phyloP scores from a whole-genome alignment of 1,284 basidiomycete genomes.

The Phaffia rhodozyma region DNA sequence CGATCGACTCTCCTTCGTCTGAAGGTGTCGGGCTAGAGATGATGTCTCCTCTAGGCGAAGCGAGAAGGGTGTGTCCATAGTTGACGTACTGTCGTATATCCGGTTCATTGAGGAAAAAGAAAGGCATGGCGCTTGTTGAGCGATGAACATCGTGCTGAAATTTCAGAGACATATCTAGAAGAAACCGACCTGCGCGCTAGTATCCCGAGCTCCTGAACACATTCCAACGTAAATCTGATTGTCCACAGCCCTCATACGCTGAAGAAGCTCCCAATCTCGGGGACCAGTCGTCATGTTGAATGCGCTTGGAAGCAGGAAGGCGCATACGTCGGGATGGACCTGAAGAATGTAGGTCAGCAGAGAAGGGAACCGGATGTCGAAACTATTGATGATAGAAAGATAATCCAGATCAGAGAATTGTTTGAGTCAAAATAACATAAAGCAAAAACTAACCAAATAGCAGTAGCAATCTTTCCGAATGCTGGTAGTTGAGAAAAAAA shows the following conservation, averaged over 20 bases:
- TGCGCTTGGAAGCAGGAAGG: conserved; percentile 22
- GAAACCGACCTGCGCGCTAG: conserved; percentile 21
- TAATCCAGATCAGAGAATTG: background rate
- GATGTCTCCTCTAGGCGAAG: conserved; percentile 15
- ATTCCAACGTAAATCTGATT: conserved; percentile 32
- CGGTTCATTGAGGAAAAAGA: background rate
- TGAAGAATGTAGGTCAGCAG: conserved; percentile 15
- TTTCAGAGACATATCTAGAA: too few relatives aligned
- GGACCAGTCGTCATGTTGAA: conserved; percentile 34
- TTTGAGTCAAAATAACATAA: background rate
- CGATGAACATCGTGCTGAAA: too few relatives aligned
- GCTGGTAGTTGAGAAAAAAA: conserved; percentile 17
- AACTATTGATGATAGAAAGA: conserved; percentile 73
- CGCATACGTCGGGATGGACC: conserved; percentile 22
- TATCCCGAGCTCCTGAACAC: conserved; percentile 31
- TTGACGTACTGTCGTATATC: conserved; percentile 16
- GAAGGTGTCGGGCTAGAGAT: conserved; percentile 18
- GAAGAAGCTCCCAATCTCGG: conserved; percentile 31
- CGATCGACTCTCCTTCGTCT: conserved; percentile 17
- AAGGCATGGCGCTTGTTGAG: too few relatives aligned
- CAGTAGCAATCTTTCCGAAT: conserved; percentile 78
- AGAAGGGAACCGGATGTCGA: conserved; percentile 45
- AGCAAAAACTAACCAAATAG: conserved; percentile 52
- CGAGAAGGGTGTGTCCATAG: conserved; percentile 20
- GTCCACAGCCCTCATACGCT: conserved; percentile 28